Percentiles rank a stretch among this genome's conserved stretches.
phyloP scores from a whole-genome alignment of 768 basidiomycete genomes.

The Amanita thiersii region DNA sequence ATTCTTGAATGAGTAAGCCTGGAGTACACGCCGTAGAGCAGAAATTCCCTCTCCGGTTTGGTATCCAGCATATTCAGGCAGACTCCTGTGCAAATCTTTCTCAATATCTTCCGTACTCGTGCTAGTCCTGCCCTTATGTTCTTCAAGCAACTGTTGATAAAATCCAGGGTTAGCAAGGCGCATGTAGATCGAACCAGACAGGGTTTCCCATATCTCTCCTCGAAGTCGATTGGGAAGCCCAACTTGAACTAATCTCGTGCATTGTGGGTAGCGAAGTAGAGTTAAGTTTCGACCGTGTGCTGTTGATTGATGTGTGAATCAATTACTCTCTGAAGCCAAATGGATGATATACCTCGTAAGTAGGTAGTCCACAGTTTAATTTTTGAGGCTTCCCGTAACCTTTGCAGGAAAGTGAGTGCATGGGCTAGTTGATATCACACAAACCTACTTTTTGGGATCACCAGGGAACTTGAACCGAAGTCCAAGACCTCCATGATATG shows the following conservation, averaged over 20 bases:
- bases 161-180: slow-evolving; percentile 82
- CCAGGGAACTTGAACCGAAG: slow-evolving; percentile 86
- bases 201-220: slow-evolving; percentile 97
- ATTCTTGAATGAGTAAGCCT: slow-evolving; percentile 94
- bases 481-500: slow-evolving; percentile 74
- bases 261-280: slow-evolving; percentile 90
- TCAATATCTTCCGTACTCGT: slow-evolving; percentile 98
- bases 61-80: slow-evolving; percentile 96
- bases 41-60: slow-evolving; percentile 83
- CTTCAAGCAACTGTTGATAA: slow-evolving; percentile 67
- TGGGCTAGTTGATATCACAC: slow-evolving; percentile 4
- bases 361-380: slow-evolving; percentile 94
- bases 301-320: slow-evolving; percentile 22
- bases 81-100: slow-evolving; percentile 92
- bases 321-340: neutral
- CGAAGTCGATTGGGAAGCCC: slow-evolving; percentile 91
- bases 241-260: slow-evolving; percentile 95
- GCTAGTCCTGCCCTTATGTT: slow-evolving; percentile 70
- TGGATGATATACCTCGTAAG: slow-evolving; percentile 50
- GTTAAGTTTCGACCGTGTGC: slow-evolving; percentile 95
- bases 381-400: slow-evolving; percentile 86
- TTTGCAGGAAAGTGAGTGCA: slow-evolving; percentile 17
- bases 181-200: slow-evolving; percentile 89
- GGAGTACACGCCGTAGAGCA: slow-evolving; percentile 81
- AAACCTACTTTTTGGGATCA: slow-evolving; percentile 78